Base-by-base conservation (phyloP, 345 rosid species). In the Aquilaria sinensis region DNA sequence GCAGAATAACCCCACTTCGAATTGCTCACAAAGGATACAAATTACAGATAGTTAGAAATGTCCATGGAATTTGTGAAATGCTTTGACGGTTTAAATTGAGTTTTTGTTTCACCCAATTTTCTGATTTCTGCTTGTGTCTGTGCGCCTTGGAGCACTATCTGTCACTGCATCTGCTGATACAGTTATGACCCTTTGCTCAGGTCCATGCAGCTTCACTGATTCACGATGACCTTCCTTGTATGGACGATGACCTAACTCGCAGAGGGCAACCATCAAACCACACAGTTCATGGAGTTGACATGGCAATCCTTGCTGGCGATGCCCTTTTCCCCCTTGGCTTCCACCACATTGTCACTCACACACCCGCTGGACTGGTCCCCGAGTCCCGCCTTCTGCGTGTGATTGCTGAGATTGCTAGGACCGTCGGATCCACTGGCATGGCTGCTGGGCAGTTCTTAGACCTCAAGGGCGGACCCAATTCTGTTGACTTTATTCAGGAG, bases 401-500 rank as follows among this genome's bases (percentile, higher is more conserved):
- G 77, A 82, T 88, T 57, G 71, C 95, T 0, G 97, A 93, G 84
- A 93, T 93, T 4, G 97, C 98, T 43, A 94, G 90, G 66, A 71
- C 90, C 9, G 97, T 93, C 45, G 98, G 98, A 1, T 93, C 97
- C 32, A 80, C 87, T 2, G 98, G 96, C 63, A 93, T 93, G 97
- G 95, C 96, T 59, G 97, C 99, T 0, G 97, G 99, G 12, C 97
- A 94, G 83, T 94, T 82, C 73, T 81, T 86, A 31, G 96, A 94
- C 72, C 90, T 90, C 11, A 88, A 90, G 67, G 97, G 97, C 13
- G 83, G 79, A 9, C 81, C 87, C 10, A 78, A 80, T 31, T 77
- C 80, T 0, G 60, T 80, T 54, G 86, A 82, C 37, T 88, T 83
- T 34, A 83, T 75, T 53, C 95, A 85, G 52, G 95, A 94, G 81